A percentile compares a stretch with the other conserved stretches of the same genome.
Conservation (phyloP, 352 stramenopile species). For the Phytophthora cryptogea region DNA sequence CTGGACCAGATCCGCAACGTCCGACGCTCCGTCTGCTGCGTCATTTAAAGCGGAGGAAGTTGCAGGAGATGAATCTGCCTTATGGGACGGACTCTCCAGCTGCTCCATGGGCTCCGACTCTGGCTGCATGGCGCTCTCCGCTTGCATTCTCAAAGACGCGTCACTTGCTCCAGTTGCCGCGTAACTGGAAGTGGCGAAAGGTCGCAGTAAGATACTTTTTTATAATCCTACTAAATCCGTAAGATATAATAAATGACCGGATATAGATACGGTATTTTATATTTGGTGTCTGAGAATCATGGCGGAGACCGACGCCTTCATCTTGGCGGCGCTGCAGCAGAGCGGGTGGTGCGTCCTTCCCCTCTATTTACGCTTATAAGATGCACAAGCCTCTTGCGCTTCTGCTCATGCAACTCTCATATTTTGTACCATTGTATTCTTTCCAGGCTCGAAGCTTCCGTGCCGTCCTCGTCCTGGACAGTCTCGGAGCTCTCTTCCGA, state of each 20-base stretch:
- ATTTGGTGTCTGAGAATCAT: constrained; percentile 24
- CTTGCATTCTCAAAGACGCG: neutral
- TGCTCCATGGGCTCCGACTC: constrained; percentile 20
- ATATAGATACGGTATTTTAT: neutral
- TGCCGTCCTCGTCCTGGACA: constrained; percentile 14
- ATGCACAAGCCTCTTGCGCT: neutral
- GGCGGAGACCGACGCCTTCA: constrained; percentile 51
- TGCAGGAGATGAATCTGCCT: neutral
- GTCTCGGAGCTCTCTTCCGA: constrained; percentile 47
- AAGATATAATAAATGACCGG: neutral
- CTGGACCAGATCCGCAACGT: constrained; percentile 53
- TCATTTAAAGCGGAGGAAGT: constrained; percentile 5
- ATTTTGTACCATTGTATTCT: constrained; percentile 2
- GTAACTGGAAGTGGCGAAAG: constrained; percentile 2
- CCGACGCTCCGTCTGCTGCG: constrained; percentile 5
- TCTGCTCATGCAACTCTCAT: neutral
- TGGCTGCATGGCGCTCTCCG: constrained; percentile 8
- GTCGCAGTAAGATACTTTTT: constrained; percentile 14
- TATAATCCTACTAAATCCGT: neutral
- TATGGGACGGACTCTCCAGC: neutral
- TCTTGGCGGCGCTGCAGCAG: constrained; percentile 56
- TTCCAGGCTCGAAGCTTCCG: constrained; percentile 19
- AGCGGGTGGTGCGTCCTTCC: constrained; percentile 40
- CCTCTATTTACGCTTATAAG: neutral
- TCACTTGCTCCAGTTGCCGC: neutral